phyloP scores from a whole-genome alignment of 306 rosid species.

The Biancaea sappan region DNA sequence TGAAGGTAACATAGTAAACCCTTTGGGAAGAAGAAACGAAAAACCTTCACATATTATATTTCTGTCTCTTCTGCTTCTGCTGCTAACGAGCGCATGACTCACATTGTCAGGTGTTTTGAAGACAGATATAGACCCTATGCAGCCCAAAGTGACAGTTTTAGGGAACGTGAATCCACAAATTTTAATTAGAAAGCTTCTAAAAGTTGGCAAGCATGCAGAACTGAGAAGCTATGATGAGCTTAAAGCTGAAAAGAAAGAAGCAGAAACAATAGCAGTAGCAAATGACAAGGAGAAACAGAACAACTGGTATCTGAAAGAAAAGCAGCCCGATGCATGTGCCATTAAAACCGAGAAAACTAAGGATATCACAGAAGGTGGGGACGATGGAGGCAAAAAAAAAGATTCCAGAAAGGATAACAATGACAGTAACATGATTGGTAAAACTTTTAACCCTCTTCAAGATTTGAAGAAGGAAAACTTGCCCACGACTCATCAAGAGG shows the following conservation, averaged over 20 bases:
- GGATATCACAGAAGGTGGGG: conserved; percentile 8
- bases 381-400: conserved; percentile 10
- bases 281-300: conserved; percentile 24
- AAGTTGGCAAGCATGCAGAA: conserved; percentile 47
- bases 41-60: neutral
- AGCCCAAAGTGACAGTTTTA: conserved; percentile 42
- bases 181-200: conserved; percentile 40
- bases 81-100: neutral
- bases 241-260: conserved; percentile 19
- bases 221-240: conserved; percentile 25
- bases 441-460: neutral
- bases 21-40: neutral
- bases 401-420: neutral
- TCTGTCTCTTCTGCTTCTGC: neutral
- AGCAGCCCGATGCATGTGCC: neutral
- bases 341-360: conserved; percentile 11
- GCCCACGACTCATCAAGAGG: neutral
- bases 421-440: neutral
- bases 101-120: conserved; percentile 39
- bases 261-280: neutral
- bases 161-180: conserved; percentile 46
- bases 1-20: conserved; percentile 35
- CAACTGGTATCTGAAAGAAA: neutral
- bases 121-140: conserved; percentile 41
- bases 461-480: conserved; percentile 3